Evolutionary conservation across 129 eudicot species (phyloP), one percentile per base, ranked within the genome.

Genomic region (Silybum marianum): DNA sequence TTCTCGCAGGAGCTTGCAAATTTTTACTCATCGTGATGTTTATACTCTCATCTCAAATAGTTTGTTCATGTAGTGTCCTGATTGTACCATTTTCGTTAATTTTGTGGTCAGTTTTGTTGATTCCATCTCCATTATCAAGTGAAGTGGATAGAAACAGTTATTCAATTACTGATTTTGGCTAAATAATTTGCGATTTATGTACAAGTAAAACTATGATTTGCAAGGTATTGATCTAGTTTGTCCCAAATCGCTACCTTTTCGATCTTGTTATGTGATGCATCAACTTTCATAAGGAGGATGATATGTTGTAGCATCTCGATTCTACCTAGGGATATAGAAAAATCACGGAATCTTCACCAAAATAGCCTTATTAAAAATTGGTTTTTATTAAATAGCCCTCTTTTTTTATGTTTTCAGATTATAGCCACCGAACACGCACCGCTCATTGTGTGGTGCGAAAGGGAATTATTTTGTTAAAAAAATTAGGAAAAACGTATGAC

Each of bases 1-100:
- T 95, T 86, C 82, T 84, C 93, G 7, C 86, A 74, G 14, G 99
- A 95, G 10, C 89, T 95, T 67, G 83, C 88, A 1, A 83, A 83
- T 71, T 83, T 95, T 73, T 95, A 92, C 81, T 71, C 83, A 2
- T 87, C 88, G 67, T 89, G 77, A 90, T 7, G 88, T 4, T 80
- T 71, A 21, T 48, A 70, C 21, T 36, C 5, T 6, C 24, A 40
- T 34, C 34, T 42, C 72, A 22, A 7, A 81, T 72, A 69, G 71
- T 63, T 18, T 26, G 40, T 30, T 80, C 9, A 28, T 80, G 78
- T 84, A 74, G 62, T 73, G 26, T 83, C 69, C 24, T 63, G 72
- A 24, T 76, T 70, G 23, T 69, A 72, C 69, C 68, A 66, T 54
- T 83, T 62, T 71, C n/a, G 73, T 76, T 26, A 58, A 44, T 69